These are phyloP conservation scores for Bertia moriformis DNA, from an alignment of 2,329 filamentous ascomycete genomes.

Conservation along the genomic window DNA sequence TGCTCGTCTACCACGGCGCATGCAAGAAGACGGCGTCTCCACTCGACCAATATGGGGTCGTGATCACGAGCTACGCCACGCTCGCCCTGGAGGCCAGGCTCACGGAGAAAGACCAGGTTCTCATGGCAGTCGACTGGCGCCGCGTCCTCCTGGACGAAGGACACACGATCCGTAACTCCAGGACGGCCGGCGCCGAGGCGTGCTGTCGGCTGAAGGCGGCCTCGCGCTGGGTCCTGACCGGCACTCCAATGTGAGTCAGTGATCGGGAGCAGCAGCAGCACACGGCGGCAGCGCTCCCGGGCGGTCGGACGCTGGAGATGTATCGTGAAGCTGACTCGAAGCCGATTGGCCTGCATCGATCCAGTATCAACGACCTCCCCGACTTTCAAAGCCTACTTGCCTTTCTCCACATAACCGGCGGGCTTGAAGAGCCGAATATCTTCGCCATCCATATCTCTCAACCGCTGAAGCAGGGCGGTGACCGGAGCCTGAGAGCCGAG, in stretches of 20 bases:
- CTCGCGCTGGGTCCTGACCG: no score
- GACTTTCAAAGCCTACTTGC: slow-evolving; percentile 70
- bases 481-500: slow-evolving; percentile 33
- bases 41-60: slow-evolving; percentile 55
- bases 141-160: slow-evolving; percentile 73
- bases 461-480: slow-evolving; percentile 32
- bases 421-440: slow-evolving; percentile 56
- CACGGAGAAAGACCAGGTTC: slow-evolving; percentile 24
- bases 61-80: slow-evolving; percentile 75
- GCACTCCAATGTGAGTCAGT: no score
- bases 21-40: slow-evolving; percentile 34
- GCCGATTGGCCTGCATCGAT: slow-evolving; percentile 68
- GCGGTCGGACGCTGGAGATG: no score
- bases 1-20: slow-evolving; percentile 63
- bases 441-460: slow-evolving; percentile 62
- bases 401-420: slow-evolving; percentile 64
- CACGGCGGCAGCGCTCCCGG: no score
- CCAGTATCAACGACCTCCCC: slow-evolving; percentile 60
- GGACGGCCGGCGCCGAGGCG: slow-evolving; percentile 57
- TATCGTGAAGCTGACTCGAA: no score
- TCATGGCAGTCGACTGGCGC: slow-evolving; percentile 58
- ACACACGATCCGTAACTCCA: slow-evolving; percentile 66
- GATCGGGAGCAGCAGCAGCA: no score
- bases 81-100: slow-evolving; percentile 48
- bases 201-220: slow-evolving; percentile 50